Conservation (phyloP, 495 filamentous ascomycete genomes). For the Aspergillus conjunctus region DNA sequence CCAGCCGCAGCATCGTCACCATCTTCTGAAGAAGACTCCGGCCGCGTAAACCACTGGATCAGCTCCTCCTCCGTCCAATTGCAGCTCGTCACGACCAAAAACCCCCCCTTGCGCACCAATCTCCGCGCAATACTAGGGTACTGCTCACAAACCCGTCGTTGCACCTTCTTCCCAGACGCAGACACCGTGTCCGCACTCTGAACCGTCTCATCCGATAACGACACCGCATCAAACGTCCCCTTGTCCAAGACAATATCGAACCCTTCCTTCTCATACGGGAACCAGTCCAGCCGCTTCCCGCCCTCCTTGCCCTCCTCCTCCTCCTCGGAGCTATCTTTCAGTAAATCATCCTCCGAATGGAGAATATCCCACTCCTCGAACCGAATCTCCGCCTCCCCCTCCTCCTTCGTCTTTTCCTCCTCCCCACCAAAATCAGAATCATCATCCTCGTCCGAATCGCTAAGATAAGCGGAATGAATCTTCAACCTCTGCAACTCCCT, state of each 20-base stretch:
- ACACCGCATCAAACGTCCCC: conserved; percentile 94
- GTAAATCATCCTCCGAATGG: conserved; percentile 39
- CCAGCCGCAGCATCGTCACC: conserved; percentile 7
- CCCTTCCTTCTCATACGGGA: conserved; percentile 41
- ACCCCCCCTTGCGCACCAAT: conserved; percentile 68
- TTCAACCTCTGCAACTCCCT: conserved; percentile 45
- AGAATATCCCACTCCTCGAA: conserved; percentile 84
- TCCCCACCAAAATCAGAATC: conserved; percentile 27
- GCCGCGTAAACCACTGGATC: conserved; percentile 66
- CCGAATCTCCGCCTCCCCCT: conserved; percentile 37
- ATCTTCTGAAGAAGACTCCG: not conserved
- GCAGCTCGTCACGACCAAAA: conserved; percentile 87
- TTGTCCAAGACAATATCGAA: conserved; percentile 95
- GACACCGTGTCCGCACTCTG: conserved; percentile 28
- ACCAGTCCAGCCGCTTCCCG: conserved; percentile 31
- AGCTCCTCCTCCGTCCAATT: conserved; percentile 97
- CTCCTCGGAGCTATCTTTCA: conserved; percentile 16
- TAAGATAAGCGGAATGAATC: conserved; percentile 45
- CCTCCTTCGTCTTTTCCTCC: conserved; percentile 21
- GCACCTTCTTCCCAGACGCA: conserved; percentile 26
- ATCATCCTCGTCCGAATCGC: conserved; percentile 36
- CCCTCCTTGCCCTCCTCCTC: too few species aligned
- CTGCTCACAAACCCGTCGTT: conserved; percentile 63
- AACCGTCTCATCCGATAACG: conserved; percentile 64
- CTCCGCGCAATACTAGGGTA: conserved; percentile 67